These are phyloP conservation scores for Asterophora lycoperdoides DNA, from an alignment of 768 basidiomycete genomes.

Conservation along the genomic window DNA sequence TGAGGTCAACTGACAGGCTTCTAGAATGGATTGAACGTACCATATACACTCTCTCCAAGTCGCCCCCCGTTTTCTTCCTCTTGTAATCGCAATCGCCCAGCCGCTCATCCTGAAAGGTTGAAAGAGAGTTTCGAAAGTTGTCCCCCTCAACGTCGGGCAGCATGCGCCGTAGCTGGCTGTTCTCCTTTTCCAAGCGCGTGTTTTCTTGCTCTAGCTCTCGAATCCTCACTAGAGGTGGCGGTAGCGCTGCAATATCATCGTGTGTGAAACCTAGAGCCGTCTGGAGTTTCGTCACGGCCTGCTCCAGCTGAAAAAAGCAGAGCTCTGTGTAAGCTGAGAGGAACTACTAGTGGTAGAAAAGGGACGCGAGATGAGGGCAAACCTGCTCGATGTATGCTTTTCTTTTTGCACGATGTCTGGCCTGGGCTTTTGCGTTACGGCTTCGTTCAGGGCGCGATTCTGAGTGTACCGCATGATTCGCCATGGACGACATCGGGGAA, in stretches of 20 bases:
- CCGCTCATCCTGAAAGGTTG: conserved; percentile 46
- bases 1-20: neutral
- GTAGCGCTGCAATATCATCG: conserved; percentile 70
- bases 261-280: conserved; percentile 66
- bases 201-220: conserved; percentile 84
- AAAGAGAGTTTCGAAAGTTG: conserved; percentile 38
- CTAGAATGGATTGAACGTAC: conserved; percentile 26
- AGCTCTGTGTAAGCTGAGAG: neutral
- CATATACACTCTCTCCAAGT: conserved; percentile 52
- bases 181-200: conserved; percentile 61
- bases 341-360: neutral
- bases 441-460: conserved; percentile 72
- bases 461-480: conserved; percentile 48
- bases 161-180: conserved; percentile 68
- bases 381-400: conserved; percentile 94
- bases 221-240: conserved; percentile 70
- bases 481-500: conserved; percentile 57
- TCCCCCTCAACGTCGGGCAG: conserved; percentile 44
- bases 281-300: conserved; percentile 82
- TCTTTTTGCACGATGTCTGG: conserved; percentile 85
- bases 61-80: conserved; percentile 50
- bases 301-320: conserved; percentile 56
- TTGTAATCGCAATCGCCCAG: conserved; percentile 57
- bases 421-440: conserved; percentile 86
- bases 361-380: conserved; percentile 20